Evolutionary conservation across 83 land plant species (phyloP), one percentile per base, ranked within the genome.

Genomic region (Thuja plicata): DNA sequence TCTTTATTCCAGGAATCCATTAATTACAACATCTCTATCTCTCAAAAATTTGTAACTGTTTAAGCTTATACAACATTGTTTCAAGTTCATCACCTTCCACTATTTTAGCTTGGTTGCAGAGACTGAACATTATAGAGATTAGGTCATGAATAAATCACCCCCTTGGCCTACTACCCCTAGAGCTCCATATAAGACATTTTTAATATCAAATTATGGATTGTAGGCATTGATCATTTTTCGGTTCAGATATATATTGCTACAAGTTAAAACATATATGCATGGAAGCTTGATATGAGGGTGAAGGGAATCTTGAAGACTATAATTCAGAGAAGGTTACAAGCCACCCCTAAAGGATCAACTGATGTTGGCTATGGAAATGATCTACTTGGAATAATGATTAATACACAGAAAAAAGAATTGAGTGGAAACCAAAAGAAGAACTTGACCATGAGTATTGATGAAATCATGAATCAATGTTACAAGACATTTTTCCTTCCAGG

Each of bases 401-500:
- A 87, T 27, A 89, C 91, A 9, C 54, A 87, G 35, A 30, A 34
- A 83, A 73, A 71, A 11, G 86, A 19, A 43, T 40, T 43, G 41
- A 60, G 0, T 30, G 38, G 73, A 57, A 50, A 84, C 27, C n/a
- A n/a, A n/a, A 37, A 38, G 41, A 85, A 19, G 5, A 70, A 88
- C 10, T 37, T n/a, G 85, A 89, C 43, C 1, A 90, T 94, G 88
- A 43, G 32, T 48, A 87, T 79, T n/a, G n/a, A n/a, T 40, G 92
- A 90, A 76, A 88, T 88, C 55, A 88, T 92, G 10, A 91, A 91
- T 19, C 89, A 94, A 48, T 93, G 95, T 88, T n/a, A n/a, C n/a
- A 92, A 91, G 80, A 77, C 91, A 19, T 91, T 94, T 90, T 94
- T 82, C 91, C 91, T 94, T 57, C 93, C 91, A 6, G 94, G 95